Base-by-base conservation (phyloP, 2,329 filamentous ascomycete genomes). In the Pseudonectria foliicola region DNA sequence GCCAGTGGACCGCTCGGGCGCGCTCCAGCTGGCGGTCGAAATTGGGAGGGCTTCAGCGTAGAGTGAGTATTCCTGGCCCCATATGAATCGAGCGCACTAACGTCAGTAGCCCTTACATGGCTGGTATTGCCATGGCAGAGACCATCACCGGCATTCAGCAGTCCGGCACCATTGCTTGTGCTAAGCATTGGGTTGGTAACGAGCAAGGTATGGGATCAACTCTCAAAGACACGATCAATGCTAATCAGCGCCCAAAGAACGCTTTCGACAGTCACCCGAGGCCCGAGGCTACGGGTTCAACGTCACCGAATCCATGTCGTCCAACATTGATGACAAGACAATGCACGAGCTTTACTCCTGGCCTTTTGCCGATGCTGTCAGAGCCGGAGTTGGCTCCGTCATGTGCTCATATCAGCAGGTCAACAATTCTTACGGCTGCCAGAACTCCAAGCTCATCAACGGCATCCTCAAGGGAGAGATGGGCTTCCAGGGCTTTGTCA, bases 121-220 rank as follows among this genome's bases (percentile, higher is more conserved):
- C 85, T 34, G 88, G 83, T 34, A 67, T 81, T 43, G 77, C 78
- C 35, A 80, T 89, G 47, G 77, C 77, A 25, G 71, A 84, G 54
- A 85, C 82, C 2, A 73, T 93, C 41, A 73, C 76, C 54, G 88
- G 88, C 41, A 89, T 93, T 29, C 88, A 94, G 57, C 75, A 81
- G 52, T 78, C 80, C 11, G 86, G 86, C 56, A 76, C 90, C 34
- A 82, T 94, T 61, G 86, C 88, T 41, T 88, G 82, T 51, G 82
- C 82, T 30, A 90, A 89, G 68, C 84, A 89, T 55, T 82, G 68
- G 55, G 75, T 86, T 39, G 72, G 64, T 31, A 85, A 89, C 49
- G 83, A 86, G 61, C 85, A 88, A 63, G 60, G 60, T 61, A 48
- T 33, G 47, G n/a, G 25, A 23, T 3, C 10, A n/a, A 4, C 6